Evolutionary conservation across 1,139 yeast genomes (phyloP), one percentile per base, ranked within the genome.

Genomic region (Pichia sp.): DNA sequence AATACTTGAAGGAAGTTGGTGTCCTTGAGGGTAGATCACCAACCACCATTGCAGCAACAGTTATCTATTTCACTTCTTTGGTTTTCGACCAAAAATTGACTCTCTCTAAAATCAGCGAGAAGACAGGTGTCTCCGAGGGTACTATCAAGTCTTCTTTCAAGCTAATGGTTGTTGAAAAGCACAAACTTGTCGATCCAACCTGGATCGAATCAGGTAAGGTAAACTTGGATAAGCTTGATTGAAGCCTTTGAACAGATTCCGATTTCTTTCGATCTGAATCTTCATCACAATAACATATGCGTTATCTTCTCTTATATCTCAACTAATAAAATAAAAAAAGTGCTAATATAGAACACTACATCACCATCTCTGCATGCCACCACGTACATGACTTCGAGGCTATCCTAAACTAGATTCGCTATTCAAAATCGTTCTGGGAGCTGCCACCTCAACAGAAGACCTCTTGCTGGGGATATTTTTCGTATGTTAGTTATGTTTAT

Each of bases 121-220:
- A 84, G 51, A 77, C 96, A n/a, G 98, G 96, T 47, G 98, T 91
- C 16, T 84, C 95, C 53, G 98, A 91, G 56, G 97, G 97, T 48
- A 91, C 98, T 1, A 91, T 91, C 51, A 86, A 91, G 59, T 86
- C 96, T 3, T 81, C 94, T 33, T 91, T 86, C 58, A 84, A 84
- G 59, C 79, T 81, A 32, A 66, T 91, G 64, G 81, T 74, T 56
- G 88, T 84, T 46, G 52, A 53, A 20, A 69, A 63, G 48, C 86
- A 80, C 30, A 75, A 78, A 39, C 70, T 87, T 37, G 70, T 86
- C 17, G 94, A 86, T 55, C 91, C 87, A 23, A 71, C 70, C 45
- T 83, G 96, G 88, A 60, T 82, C 37, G 80, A 77, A 38, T 69
- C 73, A 32, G 87, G 87, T 10, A 78, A 72, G 51, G 81, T 83